Evolutionary conservation across 108 stramenopile species (phyloP).

Genomic region (Nannochloropsis granulata): DNA sequence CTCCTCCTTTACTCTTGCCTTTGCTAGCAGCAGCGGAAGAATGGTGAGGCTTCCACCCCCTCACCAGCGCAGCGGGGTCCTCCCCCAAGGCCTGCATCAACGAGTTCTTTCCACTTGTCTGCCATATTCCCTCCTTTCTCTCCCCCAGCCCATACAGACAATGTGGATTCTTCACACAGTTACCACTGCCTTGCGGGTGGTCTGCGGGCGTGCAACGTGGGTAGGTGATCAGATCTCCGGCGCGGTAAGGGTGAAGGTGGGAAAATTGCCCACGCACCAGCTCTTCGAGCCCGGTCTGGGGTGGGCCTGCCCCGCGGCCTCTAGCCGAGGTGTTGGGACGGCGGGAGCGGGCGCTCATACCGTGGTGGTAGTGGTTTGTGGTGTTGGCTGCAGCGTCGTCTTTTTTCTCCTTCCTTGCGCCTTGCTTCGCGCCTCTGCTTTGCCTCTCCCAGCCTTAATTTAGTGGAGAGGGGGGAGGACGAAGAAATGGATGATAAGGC

Average conservation of each 20-base stretch:
- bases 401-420: no score
- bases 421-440: no score
- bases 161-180: slow-evolving; percentile 10
- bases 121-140: slow-evolving; percentile 11
- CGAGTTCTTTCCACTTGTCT: neutral
- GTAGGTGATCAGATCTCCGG: neutral
- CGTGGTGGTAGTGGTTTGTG: no score
- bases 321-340: neutral
- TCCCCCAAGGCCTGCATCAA: slow-evolving; percentile 5
- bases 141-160: slow-evolving; percentile 26
- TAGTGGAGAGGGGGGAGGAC: no score
- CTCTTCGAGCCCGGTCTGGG: neutral
- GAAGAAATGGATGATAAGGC: no score
- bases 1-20: neutral
- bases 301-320: neutral
- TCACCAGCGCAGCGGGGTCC: slow-evolving; percentile 4
- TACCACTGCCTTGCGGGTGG: slow-evolving; percentile 10
- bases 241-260: slow-evolving; percentile 8
- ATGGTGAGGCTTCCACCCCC: neutral
- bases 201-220: neutral
- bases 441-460: no score
- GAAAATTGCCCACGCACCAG: neutral
- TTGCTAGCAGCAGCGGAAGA: neutral
- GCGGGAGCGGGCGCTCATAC: neutral
- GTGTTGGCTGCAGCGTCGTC: no score